Conservation (phyloP, 169 alveolate genomes). For the Eimeria necatrix region DNA sequence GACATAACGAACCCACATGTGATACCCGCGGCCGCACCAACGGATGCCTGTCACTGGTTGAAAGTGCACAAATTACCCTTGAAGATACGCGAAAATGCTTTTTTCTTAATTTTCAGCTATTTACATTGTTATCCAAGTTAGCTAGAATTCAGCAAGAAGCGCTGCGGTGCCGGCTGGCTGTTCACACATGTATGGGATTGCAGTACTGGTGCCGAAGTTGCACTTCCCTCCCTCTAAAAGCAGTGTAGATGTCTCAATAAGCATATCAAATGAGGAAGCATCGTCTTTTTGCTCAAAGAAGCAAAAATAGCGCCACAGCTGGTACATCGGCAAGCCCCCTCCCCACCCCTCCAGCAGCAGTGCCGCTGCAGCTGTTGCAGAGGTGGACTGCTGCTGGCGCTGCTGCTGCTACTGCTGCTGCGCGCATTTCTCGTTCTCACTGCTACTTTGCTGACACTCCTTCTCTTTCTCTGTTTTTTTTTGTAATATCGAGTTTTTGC, state of each 20-base stretch:
- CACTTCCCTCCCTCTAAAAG: neutral
- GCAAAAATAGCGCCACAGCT: neutral
- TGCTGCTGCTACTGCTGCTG: neutral
- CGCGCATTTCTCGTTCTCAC: neutral
- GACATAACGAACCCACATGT: no score
- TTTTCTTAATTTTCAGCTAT: no score
- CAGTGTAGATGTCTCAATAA: neutral
- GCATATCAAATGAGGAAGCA: neutral
- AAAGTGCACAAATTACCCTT: no score
- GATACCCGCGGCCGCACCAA: no score
- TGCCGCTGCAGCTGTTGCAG: constrained; percentile 40
- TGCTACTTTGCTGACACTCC: constrained; percentile 15
- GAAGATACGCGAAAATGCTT: no score
- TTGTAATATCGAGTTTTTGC: constrained; percentile 16
- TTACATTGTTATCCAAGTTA: no score
- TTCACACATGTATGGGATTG: no score
- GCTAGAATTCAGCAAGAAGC: no score
- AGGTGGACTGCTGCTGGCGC: constrained; percentile 49
- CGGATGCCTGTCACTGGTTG: no score
- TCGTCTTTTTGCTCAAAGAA: neutral
- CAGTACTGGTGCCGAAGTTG: no score
- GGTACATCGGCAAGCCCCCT: neutral
- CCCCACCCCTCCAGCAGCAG: neutral
- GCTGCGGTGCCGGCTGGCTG: no score
- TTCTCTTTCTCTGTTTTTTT: constrained; percentile 16